phyloP scores from a whole-genome alignment of 1,284 basidiomycete genomes.

The Malassezia slooffiae region DNA sequence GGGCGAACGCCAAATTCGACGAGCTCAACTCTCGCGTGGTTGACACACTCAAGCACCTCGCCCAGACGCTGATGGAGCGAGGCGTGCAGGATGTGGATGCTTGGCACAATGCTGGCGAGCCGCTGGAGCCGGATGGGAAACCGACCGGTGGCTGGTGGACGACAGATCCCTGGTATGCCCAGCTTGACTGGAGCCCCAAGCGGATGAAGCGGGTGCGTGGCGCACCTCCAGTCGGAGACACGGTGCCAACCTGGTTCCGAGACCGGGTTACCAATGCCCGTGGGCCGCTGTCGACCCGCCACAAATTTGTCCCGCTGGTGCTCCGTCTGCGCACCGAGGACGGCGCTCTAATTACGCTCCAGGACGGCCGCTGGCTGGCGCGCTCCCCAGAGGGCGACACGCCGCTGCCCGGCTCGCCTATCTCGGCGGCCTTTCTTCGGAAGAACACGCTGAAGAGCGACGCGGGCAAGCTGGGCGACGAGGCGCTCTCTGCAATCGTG shows the following conservation, averaged over 20 bases:
- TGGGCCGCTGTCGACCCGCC: constrained; percentile 16
- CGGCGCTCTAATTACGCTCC: constrained; percentile 14
- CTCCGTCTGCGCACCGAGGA: constrained; percentile 22
- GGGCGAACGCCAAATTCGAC: constrained; percentile 67
- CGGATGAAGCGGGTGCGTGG: no score
- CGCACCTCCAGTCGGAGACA: constrained; percentile 47
- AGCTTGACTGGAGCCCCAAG: constrained; percentile 93
- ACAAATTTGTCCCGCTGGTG: constrained; percentile 22
- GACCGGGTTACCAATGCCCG: constrained; percentile 22
- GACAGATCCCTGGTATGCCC: constrained; percentile 72
- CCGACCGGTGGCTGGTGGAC: constrained; percentile 52
- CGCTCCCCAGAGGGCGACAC: background rate
- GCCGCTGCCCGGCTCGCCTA: constrained; percentile 18
- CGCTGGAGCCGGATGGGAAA: constrained; percentile 18
- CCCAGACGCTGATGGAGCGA: constrained; percentile 51
- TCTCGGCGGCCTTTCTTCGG: constrained; percentile 17
- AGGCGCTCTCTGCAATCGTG: constrained; percentile 12
- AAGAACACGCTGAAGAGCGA: constrained; percentile 18
- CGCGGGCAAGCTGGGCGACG: constrained; percentile 6
- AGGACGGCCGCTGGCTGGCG: constrained; percentile 8
- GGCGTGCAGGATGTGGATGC: constrained; percentile 19
- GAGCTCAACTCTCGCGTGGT: constrained; percentile 67
- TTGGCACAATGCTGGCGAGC: constrained; percentile 2
- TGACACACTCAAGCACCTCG: constrained; percentile 59
- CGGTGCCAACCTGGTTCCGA: constrained; percentile 30